Evolutionary conservation across 345 rosid species (phyloP).

Genomic region (Eucalyptus sp.): DNA sequence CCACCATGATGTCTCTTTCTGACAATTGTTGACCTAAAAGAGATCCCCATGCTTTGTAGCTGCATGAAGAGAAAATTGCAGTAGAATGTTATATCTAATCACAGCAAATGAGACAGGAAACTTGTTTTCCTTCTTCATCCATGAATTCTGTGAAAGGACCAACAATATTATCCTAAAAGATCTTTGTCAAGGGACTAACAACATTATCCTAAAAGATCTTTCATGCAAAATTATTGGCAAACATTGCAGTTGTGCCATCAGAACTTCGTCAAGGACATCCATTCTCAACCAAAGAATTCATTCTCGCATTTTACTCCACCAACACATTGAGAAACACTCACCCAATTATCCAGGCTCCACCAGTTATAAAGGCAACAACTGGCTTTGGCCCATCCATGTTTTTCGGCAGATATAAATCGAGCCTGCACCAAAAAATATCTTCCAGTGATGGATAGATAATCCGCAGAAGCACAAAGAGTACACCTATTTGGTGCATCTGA

Average conservation of each 20-base stretch:
- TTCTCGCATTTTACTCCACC: neutral
- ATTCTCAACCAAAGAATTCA: neutral
- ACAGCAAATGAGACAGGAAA: neutral
- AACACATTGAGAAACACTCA: constrained; percentile 11
- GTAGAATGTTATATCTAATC: neutral
- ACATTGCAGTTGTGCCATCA: neutral
- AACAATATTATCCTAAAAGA: neutral
- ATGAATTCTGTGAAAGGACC: neutral
- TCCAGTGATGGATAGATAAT: neutral
- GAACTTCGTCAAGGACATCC: neutral
- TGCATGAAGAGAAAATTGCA: constrained; percentile 26
- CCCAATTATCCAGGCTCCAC: constrained; percentile 99
- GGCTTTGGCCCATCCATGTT: constrained; percentile 64
- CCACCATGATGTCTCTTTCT: constrained; percentile 87
- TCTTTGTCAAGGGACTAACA: neutral
- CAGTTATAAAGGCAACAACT: constrained; percentile 86
- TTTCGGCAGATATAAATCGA: constrained; percentile 87
- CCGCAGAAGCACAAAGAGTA: neutral
- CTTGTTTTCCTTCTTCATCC: neutral
- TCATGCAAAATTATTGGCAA: neutral
- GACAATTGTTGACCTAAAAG: constrained; percentile 90
- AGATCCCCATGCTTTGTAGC: constrained; percentile 98
- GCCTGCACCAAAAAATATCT: constrained; percentile 26
- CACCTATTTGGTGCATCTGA: neutral
- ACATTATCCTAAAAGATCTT: neutral